Base-by-base conservation (phyloP, 192 early-diverging fungal species). In the Coemansia sp. region DNA sequence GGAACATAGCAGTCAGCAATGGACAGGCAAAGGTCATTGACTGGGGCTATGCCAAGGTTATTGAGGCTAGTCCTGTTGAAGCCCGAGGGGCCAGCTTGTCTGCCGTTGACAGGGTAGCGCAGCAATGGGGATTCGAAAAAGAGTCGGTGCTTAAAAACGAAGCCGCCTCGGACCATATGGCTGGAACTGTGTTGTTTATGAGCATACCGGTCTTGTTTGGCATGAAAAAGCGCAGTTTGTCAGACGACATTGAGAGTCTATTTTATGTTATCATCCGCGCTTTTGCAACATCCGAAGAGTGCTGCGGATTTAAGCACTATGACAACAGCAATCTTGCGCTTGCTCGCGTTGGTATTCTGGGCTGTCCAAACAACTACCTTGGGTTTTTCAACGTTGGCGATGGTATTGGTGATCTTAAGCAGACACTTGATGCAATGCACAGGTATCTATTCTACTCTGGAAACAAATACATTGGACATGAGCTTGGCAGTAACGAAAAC, bases 31-130 rank as follows among this genome's bases (percentile, higher is more conserved):
- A 37, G 1, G 41, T 74, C 0, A 68, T 74, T 9, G 66, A 69
- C 42, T 74, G 72, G 63, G 72, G 67, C 1, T 68, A 58, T 42
- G 68, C 61, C 6, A 61, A 61, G n/a, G 2, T 46, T 12, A 22
- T 57, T 13, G 12, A 26, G 9, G 6, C 13, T 5, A 8, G 13
- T 11, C 13, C n/a, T 4, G 41, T 16, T 0, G 42, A 41, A 4
- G 13, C 19, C 8, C 19, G 19, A 10, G 51, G 51, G 3, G 21
- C 26, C 51, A 22, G 26, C 7, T 22, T 22, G 26, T 6, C 21
- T 1, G 8, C 8, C 26, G 21, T 12, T 22, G 19, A 54, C 19
- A 26, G 26, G 21, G 22, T 54, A 2, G 3, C 51, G 3, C 51
- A 54, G 21, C 5, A 26, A 22, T 54, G 51, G 51, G 19, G 7